Base-by-base conservation (phyloP, 1,139 yeast genomes). In the Petasospora fabianii region DNA sequence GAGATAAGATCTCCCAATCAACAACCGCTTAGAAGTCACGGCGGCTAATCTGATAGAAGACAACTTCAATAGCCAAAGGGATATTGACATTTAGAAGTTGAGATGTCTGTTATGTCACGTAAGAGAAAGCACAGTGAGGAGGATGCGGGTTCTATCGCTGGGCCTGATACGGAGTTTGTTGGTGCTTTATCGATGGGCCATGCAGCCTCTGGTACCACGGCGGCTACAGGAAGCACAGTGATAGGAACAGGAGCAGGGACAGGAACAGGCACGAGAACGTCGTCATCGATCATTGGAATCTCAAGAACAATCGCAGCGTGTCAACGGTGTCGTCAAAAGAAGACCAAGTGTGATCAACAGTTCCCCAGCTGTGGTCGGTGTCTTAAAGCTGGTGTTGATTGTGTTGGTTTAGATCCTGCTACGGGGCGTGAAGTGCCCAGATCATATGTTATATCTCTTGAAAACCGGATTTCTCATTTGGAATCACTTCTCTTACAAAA, bases 361-460 rank as follows among this genome's bases (percentile, higher is more conserved):
- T 82, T 84, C 58, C 96, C 96, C 1, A 75, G 78, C 38, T 88
- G 97, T 57, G 65, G 77, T 12, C 73, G 76, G 31, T 87, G 96
- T 61, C 69, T 67, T 20, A 79, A 77, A 51, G 81, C 84, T 14
- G 75, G 77, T 6, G 80, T 68, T 3, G 84, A 83, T 14, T 87
- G 96, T 61, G 79, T 86, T 16, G 88, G 95, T 0, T 61, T 85
- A 11, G 96, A 88, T 58, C 87, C 95, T 0, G 87, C 87, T 4
- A 84, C 96, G 0, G 95, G 96, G 0, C 66, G 95, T 42, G 88
- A 84, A 48, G 77, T 87, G 1, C 95, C 96, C 0, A 65, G 97
- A 34, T 80, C 88, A 10, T 87, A 88, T 55, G 77, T 86, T 6
- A 73, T 78, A 13, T 83, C 81, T 51, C 62, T 88, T 41, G 96